A percentile compares a stretch with the other conserved stretches of the same genome.
phyloP scores from a whole-genome alignment of 495 filamentous ascomycete genomes.

The Penicillium herquei region DNA sequence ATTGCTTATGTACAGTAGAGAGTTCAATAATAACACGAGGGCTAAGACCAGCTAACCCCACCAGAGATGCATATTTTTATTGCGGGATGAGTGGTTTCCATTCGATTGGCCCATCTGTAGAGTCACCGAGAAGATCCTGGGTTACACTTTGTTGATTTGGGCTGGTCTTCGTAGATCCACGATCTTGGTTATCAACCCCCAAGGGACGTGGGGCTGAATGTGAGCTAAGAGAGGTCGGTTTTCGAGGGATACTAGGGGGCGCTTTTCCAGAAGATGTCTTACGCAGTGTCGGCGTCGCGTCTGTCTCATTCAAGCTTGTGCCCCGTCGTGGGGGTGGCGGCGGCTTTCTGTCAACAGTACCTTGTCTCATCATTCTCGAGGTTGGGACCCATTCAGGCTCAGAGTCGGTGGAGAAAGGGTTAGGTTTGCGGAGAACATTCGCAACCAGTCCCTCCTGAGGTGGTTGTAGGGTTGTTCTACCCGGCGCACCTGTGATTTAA shows the following conservation, averaged over 20 bases:
- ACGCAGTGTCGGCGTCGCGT: background rate
- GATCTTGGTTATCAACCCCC: background rate
- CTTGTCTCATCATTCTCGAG: background rate
- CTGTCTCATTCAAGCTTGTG: background rate
- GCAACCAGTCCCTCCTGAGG: conserved; percentile 58
- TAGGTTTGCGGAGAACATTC: conserved; percentile 72
- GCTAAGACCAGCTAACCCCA: too few species aligned
- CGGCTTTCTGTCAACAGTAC: conserved; percentile 7
- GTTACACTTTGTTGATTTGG: background rate
- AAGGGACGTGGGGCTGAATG: background rate
- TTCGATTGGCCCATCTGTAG: conserved; percentile 20
- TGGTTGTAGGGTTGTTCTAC: conserved; percentile 66
- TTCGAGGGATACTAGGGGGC: conserved; percentile 34
- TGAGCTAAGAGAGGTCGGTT: conserved; percentile 31
- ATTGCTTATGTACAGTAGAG: too few species aligned
- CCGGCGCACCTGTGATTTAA: conserved; percentile 59
- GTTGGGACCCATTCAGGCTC: conserved; percentile 72
- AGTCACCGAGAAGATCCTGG: conserved; percentile 28
- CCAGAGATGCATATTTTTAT: background rate
- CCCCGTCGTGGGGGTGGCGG: conserved; percentile 13
- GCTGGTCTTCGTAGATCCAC: background rate
- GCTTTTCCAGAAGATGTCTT: conserved; percentile 1
- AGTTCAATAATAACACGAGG: too few species aligned
- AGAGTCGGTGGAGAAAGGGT: conserved; percentile 70
- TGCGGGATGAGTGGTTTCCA: conserved; percentile 39